Evolutionary conservation across 176 grass and related monocot species (phyloP), one percentile per base, ranked within the genome.

Genomic region (Hyparrhenia diplandra): DNA sequence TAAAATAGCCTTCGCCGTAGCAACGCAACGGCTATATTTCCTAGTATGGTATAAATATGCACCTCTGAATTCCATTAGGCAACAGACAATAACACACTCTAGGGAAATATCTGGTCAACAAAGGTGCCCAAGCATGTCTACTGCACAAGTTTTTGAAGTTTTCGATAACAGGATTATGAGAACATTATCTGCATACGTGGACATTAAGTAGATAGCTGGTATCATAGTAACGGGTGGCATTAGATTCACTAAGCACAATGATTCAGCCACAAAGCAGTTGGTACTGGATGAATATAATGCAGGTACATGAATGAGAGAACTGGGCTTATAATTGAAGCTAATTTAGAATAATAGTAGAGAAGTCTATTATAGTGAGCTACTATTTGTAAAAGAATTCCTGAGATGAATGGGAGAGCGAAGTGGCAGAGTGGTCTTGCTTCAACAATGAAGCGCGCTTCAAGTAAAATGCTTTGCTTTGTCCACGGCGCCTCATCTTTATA

Each of bases 391-490:
- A 55, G 2, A 55, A n/a, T 21, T 25, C 10, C 0, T 58, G 54
- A n/a, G 18, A 55, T n/a, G 12, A 14, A 6, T 25, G 23, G 3
- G 32, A 13, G 59, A 2, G 43, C 13, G 64, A 54, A 54, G 51
- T 80, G 91, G 84, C 86, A 93, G 94, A 97, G 88, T 89, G 86
- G 88, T 35, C 80, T 89, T 93, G 86, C 79, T 74, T 66, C 55
- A 75, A 49, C 27, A 47, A 57, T 54, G 9, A 23, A 82, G 30
- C 42, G 55, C 54, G 3, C 37, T 3, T 28, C 57, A 65, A 54
- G 18, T 55, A 55, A 55, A 55, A 55, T 55, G 20, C 52, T 93
- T 40, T 6, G 20, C 52, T n/a, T 71, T 64, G 73, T 13, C 75
- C 81, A 13, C 47, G 75, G 42, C 52, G 37, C 64, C 49, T 94